phyloP scores from a whole-genome alignment of 2,329 filamentous ascomycete genomes.

The Neonectria sp. region DNA sequence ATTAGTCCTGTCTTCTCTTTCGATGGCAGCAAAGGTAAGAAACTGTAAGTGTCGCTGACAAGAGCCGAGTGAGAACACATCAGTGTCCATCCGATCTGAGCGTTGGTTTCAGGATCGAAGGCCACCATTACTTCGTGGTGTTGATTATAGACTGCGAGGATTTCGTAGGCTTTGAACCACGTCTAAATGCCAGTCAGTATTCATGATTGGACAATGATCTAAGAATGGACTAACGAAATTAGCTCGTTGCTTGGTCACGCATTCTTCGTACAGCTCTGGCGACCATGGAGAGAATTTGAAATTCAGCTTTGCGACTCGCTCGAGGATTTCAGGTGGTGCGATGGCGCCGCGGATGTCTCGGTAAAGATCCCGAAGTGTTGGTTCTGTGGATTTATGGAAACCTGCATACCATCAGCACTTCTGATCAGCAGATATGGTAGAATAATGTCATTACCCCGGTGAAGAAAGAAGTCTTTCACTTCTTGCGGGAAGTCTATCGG shows the following conservation, averaged over 20 bases:
- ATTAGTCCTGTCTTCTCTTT: conserved; percentile 41
- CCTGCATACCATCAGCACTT: conserved; percentile 29
- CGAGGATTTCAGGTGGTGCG: conserved; percentile 35
- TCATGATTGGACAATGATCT: accelerated
- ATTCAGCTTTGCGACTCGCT: conserved; percentile 36
- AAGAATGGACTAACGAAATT: conserved; percentile 31
- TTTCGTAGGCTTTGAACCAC: conserved; percentile 37
- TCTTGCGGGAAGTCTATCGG: conserved; percentile 15
- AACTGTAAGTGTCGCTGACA: conserved; percentile 18
- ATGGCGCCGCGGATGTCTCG: conserved; percentile 32
- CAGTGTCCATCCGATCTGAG: conserved; percentile 45
- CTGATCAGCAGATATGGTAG: accelerated
- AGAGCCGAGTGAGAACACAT: conserved; percentile 38
- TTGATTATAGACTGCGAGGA: conserved; percentile 33
- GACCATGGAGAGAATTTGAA: conserved; percentile 42
- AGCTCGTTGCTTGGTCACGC: conserved; percentile 39
- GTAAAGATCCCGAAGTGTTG: conserved; percentile 32
- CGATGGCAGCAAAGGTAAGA: conserved; percentile 39
- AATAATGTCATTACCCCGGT: conserved; percentile 27
- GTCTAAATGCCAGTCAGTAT: conserved; percentile 24
- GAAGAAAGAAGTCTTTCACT: conserved; percentile 38
- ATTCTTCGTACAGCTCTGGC: conserved; percentile 42
- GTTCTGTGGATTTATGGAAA: conserved; percentile 8
- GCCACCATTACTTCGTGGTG: conserved; percentile 43
- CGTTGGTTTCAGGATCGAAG: conserved; percentile 42